A percentile compares a stretch with the other conserved stretches of the same genome.
These are phyloP conservation scores for Phytophthora agathidicida DNA, from an alignment of 352 stramenopile species.

Conservation along the genomic window DNA sequence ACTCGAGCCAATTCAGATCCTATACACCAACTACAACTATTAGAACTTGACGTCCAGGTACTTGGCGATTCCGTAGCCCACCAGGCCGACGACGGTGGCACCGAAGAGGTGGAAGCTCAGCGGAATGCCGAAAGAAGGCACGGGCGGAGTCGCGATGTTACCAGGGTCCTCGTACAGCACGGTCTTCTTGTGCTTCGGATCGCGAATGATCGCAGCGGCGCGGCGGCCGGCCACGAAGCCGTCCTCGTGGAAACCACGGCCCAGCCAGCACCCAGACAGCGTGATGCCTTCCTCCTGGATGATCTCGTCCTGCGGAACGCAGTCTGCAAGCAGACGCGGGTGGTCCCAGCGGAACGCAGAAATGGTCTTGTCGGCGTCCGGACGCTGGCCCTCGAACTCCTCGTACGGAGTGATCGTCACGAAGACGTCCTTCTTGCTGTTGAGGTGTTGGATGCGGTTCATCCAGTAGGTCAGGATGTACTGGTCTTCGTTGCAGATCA, in stretches of 20 bases:
- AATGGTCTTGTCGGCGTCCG: slow-evolving; percentile 57
- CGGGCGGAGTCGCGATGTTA: slow-evolving; percentile 77
- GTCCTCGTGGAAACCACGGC: slow-evolving; percentile 88
- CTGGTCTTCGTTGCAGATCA: slow-evolving; percentile 83
- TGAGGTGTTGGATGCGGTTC: slow-evolving; percentile 88
- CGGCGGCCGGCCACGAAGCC: slow-evolving; percentile 87
- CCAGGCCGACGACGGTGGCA: slow-evolving; percentile 55
- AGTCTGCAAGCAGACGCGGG: slow-evolving; percentile 82
- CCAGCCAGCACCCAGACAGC: slow-evolving; percentile 82
- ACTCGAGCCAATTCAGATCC: slow-evolving; percentile 10
- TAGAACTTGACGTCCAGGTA: slow-evolving; percentile 60
- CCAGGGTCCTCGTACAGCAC: slow-evolving; percentile 83
- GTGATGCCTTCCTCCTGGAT: slow-evolving; percentile 85
- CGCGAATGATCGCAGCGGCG: slow-evolving; percentile 77
- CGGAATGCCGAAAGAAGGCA: slow-evolving; percentile 77
- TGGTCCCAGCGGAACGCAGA: slow-evolving; percentile 89
- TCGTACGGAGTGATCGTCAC: slow-evolving; percentile 87
- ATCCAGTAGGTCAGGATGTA: slow-evolving; percentile 92
- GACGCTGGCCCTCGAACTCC: slow-evolving; percentile 75
- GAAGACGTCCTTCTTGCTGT: slow-evolving; percentile 87
- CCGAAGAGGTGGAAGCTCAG: slow-evolving; percentile 68
- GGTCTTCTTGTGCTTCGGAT: slow-evolving; percentile 76
- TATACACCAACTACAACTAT: slow-evolving; percentile 29
- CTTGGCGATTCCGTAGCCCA: slow-evolving; percentile 70
- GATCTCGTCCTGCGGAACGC: slow-evolving; percentile 87